Conservation (phyloP, 2,329 filamentous ascomycete species). For the Aspergillus tubingensis region DNA sequence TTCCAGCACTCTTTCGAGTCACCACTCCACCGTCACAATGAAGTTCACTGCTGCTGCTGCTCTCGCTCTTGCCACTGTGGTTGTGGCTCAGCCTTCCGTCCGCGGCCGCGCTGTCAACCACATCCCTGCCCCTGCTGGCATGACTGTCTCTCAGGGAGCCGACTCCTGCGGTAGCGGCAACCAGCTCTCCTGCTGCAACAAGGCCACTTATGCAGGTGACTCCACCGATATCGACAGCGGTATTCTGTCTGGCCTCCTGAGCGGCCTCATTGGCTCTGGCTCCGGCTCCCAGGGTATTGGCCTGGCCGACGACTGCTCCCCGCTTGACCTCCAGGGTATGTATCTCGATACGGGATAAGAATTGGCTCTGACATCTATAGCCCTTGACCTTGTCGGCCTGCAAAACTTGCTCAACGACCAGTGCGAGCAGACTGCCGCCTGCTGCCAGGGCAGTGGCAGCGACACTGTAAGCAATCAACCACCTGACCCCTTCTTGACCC, state of each 20-base stretch:
- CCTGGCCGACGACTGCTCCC: slow-evolving; percentile 44
- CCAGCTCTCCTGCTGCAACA: slow-evolving; percentile 42
- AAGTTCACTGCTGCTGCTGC: slow-evolving; percentile 33
- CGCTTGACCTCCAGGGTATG: slow-evolving; percentile 33
- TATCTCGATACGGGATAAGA: neutral
- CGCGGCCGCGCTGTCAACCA: slow-evolving; percentile 22
- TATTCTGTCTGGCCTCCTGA: slow-evolving; percentile 33
- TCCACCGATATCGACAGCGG: slow-evolving; percentile 32
- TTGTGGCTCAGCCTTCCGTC: neutral
- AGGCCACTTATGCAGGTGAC: slow-evolving; percentile 37
- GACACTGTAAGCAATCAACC: slow-evolving; percentile 26
- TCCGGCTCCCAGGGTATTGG: slow-evolving; percentile 34
- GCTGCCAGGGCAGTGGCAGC: slow-evolving; percentile 34
- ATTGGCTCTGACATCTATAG: slow-evolving; percentile 19
- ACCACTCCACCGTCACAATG: slow-evolving; percentile 28
- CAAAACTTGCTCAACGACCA: slow-evolving; percentile 38
- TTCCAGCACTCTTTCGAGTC: neutral
- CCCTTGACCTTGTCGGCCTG: slow-evolving; percentile 25
- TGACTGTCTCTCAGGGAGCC: slow-evolving; percentile 36
- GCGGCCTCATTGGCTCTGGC: slow-evolving; percentile 34
- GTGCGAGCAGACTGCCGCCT: slow-evolving; percentile 43
- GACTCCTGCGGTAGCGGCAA: slow-evolving; percentile 39
- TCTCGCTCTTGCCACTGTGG: slow-evolving; percentile 26
- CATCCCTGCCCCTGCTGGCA: slow-evolving; percentile 27
- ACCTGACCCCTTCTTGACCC: neutral